These are phyloP conservation scores for Leccinum longicurvipes DNA, from an alignment of 768 basidiomycete species.

Conservation along the genomic window DNA sequence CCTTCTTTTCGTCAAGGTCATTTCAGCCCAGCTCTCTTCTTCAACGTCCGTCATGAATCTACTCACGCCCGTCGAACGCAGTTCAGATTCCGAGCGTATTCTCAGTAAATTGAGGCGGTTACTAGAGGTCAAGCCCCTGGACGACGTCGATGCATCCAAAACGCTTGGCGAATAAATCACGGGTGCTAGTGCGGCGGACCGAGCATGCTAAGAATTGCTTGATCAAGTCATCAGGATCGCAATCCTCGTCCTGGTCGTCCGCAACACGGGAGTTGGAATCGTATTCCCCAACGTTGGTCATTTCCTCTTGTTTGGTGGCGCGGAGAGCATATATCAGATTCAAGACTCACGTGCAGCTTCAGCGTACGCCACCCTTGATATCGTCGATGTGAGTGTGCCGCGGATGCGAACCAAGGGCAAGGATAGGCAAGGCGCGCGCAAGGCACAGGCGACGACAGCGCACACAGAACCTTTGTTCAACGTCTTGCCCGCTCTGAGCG, in stretches of 20 bases:
- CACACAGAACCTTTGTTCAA: constrained; percentile 53
- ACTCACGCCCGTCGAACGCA: constrained; percentile 74
- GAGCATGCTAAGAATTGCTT: constrained; percentile 42
- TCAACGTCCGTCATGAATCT: constrained; percentile 70
- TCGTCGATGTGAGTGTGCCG: constrained; percentile 72
- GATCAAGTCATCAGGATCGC: constrained; percentile 71
- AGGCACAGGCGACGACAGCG: constrained; percentile 12
- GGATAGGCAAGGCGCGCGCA: constrained; percentile 32
- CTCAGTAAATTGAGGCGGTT: constrained; percentile 71
- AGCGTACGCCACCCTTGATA: constrained; percentile 75
- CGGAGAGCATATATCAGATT: constrained; percentile 57
- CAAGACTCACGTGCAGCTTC: constrained; percentile 81
- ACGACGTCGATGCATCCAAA: constrained; percentile 61
- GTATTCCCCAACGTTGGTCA: constrained; percentile 84
- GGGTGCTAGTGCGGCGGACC: constrained; percentile 70
- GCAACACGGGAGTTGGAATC: constrained; percentile 58
- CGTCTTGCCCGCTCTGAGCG: constrained; percentile 75
- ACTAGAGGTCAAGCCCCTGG: constrained; percentile 59
- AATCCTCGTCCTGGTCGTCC: constrained; percentile 77
- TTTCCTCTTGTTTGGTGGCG: constrained; percentile 75
- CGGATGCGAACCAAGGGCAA: constrained; percentile 45
- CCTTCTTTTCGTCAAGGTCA: constrained; percentile 75
- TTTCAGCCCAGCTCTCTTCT: constrained; percentile 61
- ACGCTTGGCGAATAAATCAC: constrained; percentile 57
- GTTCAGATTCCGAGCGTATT: constrained; percentile 79